Percentiles rank a stretch among this genome's conserved stretches.
Evolutionary conservation across 345 rosid genomes (phyloP).

Genomic region (Corchorus capsularis): DNA sequence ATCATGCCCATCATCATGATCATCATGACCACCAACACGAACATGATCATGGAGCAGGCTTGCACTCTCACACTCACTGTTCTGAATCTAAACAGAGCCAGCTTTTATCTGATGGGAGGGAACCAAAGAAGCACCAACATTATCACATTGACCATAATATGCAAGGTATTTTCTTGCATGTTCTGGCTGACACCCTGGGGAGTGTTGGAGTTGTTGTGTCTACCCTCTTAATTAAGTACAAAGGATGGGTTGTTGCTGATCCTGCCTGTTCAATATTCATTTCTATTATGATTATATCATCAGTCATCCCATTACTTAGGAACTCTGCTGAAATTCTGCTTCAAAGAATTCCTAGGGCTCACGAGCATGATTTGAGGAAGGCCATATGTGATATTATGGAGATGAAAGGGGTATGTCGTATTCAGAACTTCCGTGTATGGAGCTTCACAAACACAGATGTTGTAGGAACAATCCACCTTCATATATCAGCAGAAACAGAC

Average conservation of each 20-base stretch:
- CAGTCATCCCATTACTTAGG: slow-evolving; percentile 90
- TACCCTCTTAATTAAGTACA: slow-evolving; percentile 91
- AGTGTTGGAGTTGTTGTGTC: slow-evolving; percentile 95
- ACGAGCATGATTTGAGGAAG: slow-evolving; percentile 54
- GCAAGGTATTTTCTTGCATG: slow-evolving; percentile 98
- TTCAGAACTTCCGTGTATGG: slow-evolving; percentile 85
- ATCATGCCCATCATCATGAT: background rate
- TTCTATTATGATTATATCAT: slow-evolving; percentile 72
- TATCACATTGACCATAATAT: slow-evolving; percentile 92
- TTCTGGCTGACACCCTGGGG: slow-evolving; percentile 95
- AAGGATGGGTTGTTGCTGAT: slow-evolving; percentile 98
- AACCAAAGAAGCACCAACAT: slow-evolving; percentile 39
- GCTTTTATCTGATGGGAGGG: slow-evolving; percentile 21
- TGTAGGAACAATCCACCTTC: slow-evolving; percentile 83
- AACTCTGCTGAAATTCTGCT: slow-evolving; percentile 90
- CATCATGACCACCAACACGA: background rate
- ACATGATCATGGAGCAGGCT: slow-evolving; percentile 17
- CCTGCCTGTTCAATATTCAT: slow-evolving; percentile 97
- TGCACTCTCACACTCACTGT: slow-evolving; percentile 14
- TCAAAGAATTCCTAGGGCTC: slow-evolving; percentile 83
- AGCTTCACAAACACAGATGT: slow-evolving; percentile 82
- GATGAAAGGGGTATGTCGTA: slow-evolving; percentile 58
- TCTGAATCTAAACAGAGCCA: slow-evolving; percentile 19
- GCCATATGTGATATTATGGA: slow-evolving; percentile 55
- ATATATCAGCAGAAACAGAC: slow-evolving; percentile 63